Conservation (phyloP, 129 eudicot species). For the Daucus carota region DNA sequence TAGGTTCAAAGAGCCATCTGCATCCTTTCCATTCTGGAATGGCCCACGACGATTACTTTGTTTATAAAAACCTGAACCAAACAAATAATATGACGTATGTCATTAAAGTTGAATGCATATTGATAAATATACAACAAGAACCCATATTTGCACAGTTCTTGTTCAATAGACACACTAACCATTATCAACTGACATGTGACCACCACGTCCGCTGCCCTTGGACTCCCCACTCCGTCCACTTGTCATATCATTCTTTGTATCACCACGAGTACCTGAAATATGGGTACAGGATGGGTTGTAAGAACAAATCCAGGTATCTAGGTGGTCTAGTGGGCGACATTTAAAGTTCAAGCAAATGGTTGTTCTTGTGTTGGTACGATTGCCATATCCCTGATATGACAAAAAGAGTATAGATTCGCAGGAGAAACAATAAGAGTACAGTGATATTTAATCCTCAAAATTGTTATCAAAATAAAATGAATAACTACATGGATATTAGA, state of each 20-base stretch:
- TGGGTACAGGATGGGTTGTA: background rate
- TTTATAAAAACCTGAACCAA: slow-evolving; percentile 51
- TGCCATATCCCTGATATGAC: too few relatives aligned
- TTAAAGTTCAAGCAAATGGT: too few relatives aligned
- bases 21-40: slow-evolving; percentile 41
- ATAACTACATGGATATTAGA: background rate
- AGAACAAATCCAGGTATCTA: too few relatives aligned
- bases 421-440: too few relatives aligned
- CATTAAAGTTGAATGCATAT: background rate
- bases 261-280: slow-evolving; percentile 38
- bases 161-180: slow-evolving; percentile 37
- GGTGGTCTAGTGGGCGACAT: too few relatives aligned
- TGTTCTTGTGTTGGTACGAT: too few relatives aligned
- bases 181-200: slow-evolving; percentile 47
- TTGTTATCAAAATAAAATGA: background rate
- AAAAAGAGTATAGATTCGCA: too few relatives aligned
- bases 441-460: background rate
- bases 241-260: slow-evolving; percentile 32
- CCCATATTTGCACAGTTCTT: background rate
- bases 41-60: slow-evolving; percentile 77
- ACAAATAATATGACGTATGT: background rate
- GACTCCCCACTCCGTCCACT: slow-evolving; percentile 42
- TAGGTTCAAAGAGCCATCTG: slow-evolving; percentile 40
- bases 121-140: background rate
- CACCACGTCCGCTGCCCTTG: slow-evolving; percentile 55